phyloP scores from a whole-genome alignment of 768 basidiomycete genomes.

The Clathrus columnatus region DNA sequence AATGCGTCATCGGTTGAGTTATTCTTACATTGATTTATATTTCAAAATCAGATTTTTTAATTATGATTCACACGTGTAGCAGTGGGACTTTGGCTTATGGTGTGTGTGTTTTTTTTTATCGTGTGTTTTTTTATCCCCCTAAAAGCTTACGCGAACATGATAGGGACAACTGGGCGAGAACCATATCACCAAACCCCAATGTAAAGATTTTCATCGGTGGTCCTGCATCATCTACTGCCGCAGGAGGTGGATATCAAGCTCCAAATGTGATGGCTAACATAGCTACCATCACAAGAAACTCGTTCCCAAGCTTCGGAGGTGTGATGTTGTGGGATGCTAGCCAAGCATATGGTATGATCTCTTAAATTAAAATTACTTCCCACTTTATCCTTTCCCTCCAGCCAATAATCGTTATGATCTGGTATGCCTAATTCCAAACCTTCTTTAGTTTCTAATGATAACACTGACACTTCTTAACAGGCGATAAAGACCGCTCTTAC shows the following conservation, averaged over 20 bases:
- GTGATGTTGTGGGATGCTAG: slow-evolving; percentile 45
- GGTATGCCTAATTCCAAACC: neutral
- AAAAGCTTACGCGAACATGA: slow-evolving; percentile 7
- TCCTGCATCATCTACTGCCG: slow-evolving; percentile 48
- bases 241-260: slow-evolving; percentile 52
- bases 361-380: neutral
- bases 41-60: no score
- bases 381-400: slow-evolving; percentile 9
- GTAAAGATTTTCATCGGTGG: slow-evolving; percentile 61
- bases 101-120: slow-evolving; percentile 15
- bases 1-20: slow-evolving; percentile 38
- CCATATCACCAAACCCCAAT: slow-evolving; percentile 46
- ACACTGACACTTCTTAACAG: neutral
- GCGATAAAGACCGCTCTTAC: slow-evolving; percentile 51
- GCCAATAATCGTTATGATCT: slow-evolving; percentile 53
- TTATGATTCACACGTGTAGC: slow-evolving; percentile 25
- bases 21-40: neutral
- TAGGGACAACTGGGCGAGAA: slow-evolving; percentile 61
- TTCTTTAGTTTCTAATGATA: neutral
- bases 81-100: slow-evolving; percentile 35
- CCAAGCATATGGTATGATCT: slow-evolving; percentile 31
- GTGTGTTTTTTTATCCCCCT: neutral
- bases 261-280: slow-evolving; percentile 38
- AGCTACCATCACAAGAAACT: slow-evolving; percentile 40
- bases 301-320: slow-evolving; percentile 57